Conservation (phyloP, 2,329 filamentous ascomycete species). For the Fusarium odoratissimum region DNA sequence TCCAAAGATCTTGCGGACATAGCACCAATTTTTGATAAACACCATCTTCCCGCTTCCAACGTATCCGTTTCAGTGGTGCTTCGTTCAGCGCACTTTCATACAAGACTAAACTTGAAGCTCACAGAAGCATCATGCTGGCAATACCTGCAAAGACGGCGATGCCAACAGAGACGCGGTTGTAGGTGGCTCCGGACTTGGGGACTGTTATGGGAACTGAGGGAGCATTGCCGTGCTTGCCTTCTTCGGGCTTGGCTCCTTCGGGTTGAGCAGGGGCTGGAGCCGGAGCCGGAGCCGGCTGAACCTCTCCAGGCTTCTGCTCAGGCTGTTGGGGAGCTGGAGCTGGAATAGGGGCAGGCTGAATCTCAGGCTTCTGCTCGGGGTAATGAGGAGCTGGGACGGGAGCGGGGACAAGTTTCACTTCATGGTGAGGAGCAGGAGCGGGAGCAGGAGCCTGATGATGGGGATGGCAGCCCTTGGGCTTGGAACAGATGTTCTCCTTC, state of each 20-base stretch:
- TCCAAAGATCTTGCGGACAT: constrained; percentile 22
- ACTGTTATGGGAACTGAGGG: constrained; percentile 29
- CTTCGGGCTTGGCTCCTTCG: not conserved
- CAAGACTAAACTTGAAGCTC: not conserved
- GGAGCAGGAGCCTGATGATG: not conserved
- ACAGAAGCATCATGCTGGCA: constrained; percentile 29
- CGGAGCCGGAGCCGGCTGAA: not conserved
- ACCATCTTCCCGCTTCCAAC: not conserved
- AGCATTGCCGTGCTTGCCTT: not conserved
- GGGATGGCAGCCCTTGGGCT: not conserved
- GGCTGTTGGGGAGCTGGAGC: constrained; percentile 18
- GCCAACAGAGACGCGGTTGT: constrained; percentile 21
- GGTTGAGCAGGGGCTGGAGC: not conserved
- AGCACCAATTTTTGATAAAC: not conserved
- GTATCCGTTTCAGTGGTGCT: not conserved
- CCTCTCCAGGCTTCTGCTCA: not conserved
- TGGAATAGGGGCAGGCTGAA: constrained; percentile 13
- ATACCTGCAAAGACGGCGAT: constrained; percentile 27
- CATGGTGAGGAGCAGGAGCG: not conserved
- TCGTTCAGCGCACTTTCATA: not conserved
- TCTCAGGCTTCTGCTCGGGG: not conserved
- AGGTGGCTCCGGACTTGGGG: constrained; percentile 32
- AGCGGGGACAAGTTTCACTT: not conserved
- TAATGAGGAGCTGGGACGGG: constrained; percentile 9
- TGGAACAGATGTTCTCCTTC: constrained; percentile 26